phyloP scores from a whole-genome alignment of 345 rosid genomes.

The Adansonia digitata region DNA sequence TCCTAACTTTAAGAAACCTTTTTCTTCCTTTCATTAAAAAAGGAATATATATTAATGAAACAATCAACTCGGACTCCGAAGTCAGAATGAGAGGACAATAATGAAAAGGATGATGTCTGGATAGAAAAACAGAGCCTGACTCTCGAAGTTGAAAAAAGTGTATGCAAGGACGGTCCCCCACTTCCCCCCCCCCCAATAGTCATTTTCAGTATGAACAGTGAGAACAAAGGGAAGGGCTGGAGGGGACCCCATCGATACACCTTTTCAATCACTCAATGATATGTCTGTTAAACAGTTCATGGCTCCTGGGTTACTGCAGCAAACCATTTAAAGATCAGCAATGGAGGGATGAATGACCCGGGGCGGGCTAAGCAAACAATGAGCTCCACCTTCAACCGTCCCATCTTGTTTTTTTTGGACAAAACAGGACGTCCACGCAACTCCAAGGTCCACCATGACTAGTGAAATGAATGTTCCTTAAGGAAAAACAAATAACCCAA shows the following conservation, averaged over 20 bases:
- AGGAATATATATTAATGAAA: neutral
- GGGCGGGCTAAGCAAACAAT: too few species aligned
- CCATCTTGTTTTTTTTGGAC: slow-evolving; percentile 8
- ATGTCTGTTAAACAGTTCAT: slow-evolving; percentile 17
- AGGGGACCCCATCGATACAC: slow-evolving; percentile 3
- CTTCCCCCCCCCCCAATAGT: too few species aligned
- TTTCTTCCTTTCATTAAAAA: neutral
- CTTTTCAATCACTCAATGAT: slow-evolving; percentile 14
- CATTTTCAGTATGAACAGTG: neutral
- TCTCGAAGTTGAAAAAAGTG: neutral
- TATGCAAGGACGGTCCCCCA: neutral
- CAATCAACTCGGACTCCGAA: slow-evolving; percentile 9
- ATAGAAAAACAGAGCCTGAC: neutral
- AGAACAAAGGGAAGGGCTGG: neutral
- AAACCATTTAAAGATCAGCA: neutral
- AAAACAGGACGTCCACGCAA: slow-evolving; percentile 6
- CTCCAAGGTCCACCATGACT: slow-evolving; percentile 24
- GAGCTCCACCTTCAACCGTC: slow-evolving; percentile 2
- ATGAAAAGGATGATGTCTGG: slow-evolving; percentile 6
- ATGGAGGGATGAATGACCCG: too few species aligned
- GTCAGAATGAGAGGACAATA: neutral
- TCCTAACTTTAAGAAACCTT: neutral
- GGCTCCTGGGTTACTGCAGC: slow-evolving; percentile 18
- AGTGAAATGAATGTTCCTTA: slow-evolving; percentile 11
- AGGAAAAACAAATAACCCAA: slow-evolving; percentile 12